Conservation (phyloP, 108 stramenopile genomes). For the Nitzschia inconspicua region DNA sequence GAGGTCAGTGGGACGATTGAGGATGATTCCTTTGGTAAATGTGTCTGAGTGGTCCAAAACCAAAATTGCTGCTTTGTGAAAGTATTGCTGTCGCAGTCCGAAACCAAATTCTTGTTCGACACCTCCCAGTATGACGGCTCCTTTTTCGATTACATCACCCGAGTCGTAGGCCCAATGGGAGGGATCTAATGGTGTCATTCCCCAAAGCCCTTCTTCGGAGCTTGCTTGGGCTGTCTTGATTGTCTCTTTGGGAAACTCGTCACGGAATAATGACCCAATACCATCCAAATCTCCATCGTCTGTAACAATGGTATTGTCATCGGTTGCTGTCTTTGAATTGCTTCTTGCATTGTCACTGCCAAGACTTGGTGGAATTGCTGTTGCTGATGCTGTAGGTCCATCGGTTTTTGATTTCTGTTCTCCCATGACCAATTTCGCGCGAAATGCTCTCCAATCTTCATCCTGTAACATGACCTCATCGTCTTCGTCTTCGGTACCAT, state of each 20-base stretch:
- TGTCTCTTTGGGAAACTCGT: conserved; percentile 6
- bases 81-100: conserved; percentile 85
- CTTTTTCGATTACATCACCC: conserved; percentile 78
- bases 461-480: conserved; percentile 25
- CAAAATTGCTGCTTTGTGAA: conserved; percentile 68
- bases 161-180: conserved; percentile 81
- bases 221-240: neutral
- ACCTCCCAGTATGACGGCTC: conserved; percentile 77
- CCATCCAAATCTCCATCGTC: conserved; percentile 67
- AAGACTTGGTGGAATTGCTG: neutral
- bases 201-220: neutral
- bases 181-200: conserved; percentile 56
- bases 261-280: conserved; percentile 58
- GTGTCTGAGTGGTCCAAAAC: conserved; percentile 60
- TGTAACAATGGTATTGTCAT: neutral
- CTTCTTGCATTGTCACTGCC: neutral
- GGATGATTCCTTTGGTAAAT: conserved; percentile 79
- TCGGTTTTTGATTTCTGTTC: conserved; percentile 13
- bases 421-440: conserved; percentile 77
- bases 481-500: conserved; percentile 46
- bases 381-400: neutral
- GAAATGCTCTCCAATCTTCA: conserved; percentile 76
- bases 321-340: neutral
- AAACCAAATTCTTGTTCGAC: conserved; percentile 76
- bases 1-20: conserved; percentile 74